Evolutionary conservation across 2,329 filamentous ascomycete genomes (phyloP).

Genomic region (Trichophyton rubrum): DNA sequence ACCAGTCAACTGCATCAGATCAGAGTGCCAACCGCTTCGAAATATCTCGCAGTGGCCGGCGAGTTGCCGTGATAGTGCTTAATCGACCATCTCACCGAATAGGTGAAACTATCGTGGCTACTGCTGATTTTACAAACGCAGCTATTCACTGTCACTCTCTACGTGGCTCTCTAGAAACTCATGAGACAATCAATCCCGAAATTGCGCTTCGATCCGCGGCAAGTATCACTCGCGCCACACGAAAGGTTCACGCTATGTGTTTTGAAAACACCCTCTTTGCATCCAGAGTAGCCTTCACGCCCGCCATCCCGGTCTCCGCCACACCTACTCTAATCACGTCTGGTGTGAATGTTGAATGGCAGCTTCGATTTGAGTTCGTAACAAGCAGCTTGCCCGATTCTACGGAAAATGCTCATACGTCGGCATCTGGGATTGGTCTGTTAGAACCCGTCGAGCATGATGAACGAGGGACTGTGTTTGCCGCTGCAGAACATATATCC

Average conservation of each 20-base stretch:
- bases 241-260: constrained; percentile 63
- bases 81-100: constrained; percentile 78
- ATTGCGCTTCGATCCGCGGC: constrained; percentile 75
- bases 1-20: constrained; percentile 52
- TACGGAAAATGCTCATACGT: constrained; percentile 18
- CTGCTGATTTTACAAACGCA: constrained; percentile 68
- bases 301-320: constrained; percentile 68
- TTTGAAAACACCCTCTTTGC: constrained; percentile 77
- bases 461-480: constrained; percentile 63
- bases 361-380: constrained; percentile 81
- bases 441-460: constrained; percentile 69
- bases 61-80: constrained; percentile 82
- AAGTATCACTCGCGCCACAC: constrained; percentile 75
- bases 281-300: constrained; percentile 63
- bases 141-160: constrained; percentile 77
- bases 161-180: constrained; percentile 71
- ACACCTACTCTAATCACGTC: constrained; percentile 89
- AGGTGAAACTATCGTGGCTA: constrained; percentile 73
- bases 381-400: constrained; percentile 47
- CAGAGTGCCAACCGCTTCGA: constrained; percentile 89
- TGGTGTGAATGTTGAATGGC: constrained; percentile 78
- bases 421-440: constrained; percentile 39
- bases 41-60: constrained; percentile 80
- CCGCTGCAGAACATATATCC: constrained; percentile 62
- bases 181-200: constrained; percentile 66